Evolutionary conservation across 2,329 filamentous ascomycete species (phyloP), one percentile per base, ranked within the genome.

Genomic region (Boeremia lycopersici): DNA sequence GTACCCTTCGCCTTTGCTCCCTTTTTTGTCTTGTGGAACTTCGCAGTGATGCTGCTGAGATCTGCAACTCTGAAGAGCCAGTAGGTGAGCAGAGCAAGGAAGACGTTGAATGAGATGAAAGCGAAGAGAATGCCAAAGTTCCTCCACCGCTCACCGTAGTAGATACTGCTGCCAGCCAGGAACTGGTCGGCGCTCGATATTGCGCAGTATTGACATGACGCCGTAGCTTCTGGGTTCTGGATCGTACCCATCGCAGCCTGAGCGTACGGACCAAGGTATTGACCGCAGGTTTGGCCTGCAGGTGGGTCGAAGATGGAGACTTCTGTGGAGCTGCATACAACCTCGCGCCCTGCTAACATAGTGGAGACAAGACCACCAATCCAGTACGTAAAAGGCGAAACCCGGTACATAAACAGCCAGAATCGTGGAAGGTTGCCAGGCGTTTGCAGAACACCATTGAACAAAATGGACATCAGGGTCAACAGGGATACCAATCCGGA

Each of bases 391-490:
- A 89, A 86, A 0, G 86, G 87, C 0, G 82, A 86, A 10, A 85
- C 78, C 25, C 84, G 81, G 72, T 90, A 89, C 88, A 91, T 91
- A 76, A 90, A 91, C 57, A 85, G 85, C 89, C 89, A 92, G 77
- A 91, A 91, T 0, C 84, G 81, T 0, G 89, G 88, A 1, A 91
- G 78, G 0, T 80, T 78, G 3, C 67, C 56, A 0, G 86, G 83
- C 0, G 81, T 73, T 56, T 87, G 84, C 48, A 91, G 75, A 3
- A 90, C 87, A 68, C 87, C 79, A 61, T 78, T 67, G 58, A 71
- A 71, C 6, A 71, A 48, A 13, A 70, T 67, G 72, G 56, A 78
- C 70, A 83, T 81, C n/a, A 81, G 76, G 53, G 76, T 86, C 61
- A 90, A 85, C 1, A 91, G 76, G 1, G 63, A 63, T 0, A 79